These are phyloP conservation scores for Globisporangium canariense DNA, from an alignment of 352 stramenopile genomes.

Conservation along the genomic window DNA sequence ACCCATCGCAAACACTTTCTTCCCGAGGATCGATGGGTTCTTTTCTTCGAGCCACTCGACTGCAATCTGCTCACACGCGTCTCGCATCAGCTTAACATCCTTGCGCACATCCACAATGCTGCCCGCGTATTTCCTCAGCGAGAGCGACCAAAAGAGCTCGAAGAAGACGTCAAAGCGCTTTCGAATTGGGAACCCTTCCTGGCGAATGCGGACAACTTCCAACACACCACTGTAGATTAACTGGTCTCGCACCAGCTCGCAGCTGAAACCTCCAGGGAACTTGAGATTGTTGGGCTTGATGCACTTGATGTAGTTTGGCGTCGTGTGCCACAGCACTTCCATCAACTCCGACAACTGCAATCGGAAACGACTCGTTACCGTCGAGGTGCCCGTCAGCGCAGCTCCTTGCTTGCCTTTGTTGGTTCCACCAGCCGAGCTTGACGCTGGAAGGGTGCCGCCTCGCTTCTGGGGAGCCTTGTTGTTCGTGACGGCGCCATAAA, in stretches of 20 bases:
- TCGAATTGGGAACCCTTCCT: conserved; percentile 89
- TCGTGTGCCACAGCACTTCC: conserved; percentile 81
- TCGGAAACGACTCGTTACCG: conserved; percentile 68
- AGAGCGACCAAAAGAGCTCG: conserved; percentile 62
- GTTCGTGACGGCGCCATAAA: conserved; percentile 29
- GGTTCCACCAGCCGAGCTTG: not conserved
- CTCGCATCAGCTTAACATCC: conserved; percentile 22
- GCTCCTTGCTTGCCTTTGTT: conserved; percentile 39
- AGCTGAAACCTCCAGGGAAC: conserved; percentile 87
- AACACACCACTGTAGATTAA: conserved; percentile 91
- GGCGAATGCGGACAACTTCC: conserved; percentile 90
- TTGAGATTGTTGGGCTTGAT: conserved; percentile 95
- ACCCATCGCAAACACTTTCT: conserved; percentile 63
- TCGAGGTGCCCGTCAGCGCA: conserved; percentile 59
- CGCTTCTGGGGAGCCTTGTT: conserved; percentile 16
- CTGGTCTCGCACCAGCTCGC: conserved; percentile 86
- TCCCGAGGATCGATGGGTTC: conserved; percentile 13
- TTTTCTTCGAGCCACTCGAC: conserved; percentile 39
- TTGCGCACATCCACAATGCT: conserved; percentile 16
- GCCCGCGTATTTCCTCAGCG: conserved; percentile 23
- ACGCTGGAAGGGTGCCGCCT: conserved; percentile 9
- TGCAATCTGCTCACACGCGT: conserved; percentile 50
- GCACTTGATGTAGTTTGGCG: conserved; percentile 93
- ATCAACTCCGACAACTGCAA: conserved; percentile 81
- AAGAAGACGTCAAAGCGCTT: conserved; percentile 76